Percentiles rank a stretch among this genome's conserved stretches.
Evolutionary conservation across 2,329 filamentous ascomycete species (phyloP).

Genomic region (Neonectria punicea): DNA sequence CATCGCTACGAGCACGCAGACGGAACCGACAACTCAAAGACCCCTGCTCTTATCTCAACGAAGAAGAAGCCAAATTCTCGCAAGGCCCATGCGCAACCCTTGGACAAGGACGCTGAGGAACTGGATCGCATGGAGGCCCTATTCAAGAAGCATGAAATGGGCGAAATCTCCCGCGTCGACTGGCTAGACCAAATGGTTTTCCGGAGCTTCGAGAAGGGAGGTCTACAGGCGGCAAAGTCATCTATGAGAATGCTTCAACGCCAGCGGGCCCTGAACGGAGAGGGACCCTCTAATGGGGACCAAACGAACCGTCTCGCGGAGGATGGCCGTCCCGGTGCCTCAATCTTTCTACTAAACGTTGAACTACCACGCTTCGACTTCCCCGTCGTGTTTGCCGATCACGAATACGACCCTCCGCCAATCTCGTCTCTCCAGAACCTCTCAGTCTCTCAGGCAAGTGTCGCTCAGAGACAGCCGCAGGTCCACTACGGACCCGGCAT

Average conservation of each 20-base stretch:
- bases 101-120: constrained; percentile 82
- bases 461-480: constrained; percentile 84
- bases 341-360: constrained; percentile 84
- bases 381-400: constrained; percentile 92
- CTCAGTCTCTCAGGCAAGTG: constrained; percentile 69
- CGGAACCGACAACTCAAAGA: constrained; percentile 81
- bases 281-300: constrained; percentile 44
- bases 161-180: constrained; percentile 89
- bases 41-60: constrained; percentile 72
- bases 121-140: constrained; percentile 88
- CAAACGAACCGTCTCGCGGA: constrained; percentile 44
- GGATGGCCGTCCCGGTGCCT: constrained; percentile 60
- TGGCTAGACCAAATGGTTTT: constrained; percentile 98
- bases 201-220: constrained; percentile 84
- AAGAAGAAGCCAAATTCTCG: constrained; percentile 64
- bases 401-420: constrained; percentile 88
- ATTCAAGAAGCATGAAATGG: constrained; percentile 98
- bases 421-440: constrained; percentile 77
- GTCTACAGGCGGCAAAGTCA: constrained; percentile 71
- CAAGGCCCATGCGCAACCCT: constrained; percentile 59
- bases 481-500: constrained; percentile 93
- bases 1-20: constrained; percentile 87
- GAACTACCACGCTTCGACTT: constrained; percentile 97
- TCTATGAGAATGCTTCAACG: constrained; percentile 69
- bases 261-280: constrained; percentile 54